Evolutionary conservation across 2,329 filamentous ascomycete genomes (phyloP).

Genomic region (Clonostachys solani): DNA sequence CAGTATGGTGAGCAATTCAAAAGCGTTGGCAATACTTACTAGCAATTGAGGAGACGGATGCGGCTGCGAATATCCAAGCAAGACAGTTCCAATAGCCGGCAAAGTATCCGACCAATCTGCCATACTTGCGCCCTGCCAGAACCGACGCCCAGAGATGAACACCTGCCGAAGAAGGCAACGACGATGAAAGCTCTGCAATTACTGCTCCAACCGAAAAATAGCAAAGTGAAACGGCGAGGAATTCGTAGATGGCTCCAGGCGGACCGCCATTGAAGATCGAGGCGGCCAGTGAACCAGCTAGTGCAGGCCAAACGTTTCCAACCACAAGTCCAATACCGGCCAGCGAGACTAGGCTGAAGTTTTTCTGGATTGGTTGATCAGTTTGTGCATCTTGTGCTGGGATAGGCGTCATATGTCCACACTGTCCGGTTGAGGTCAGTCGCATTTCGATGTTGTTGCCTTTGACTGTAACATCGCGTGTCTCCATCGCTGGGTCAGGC

Average conservation of each 20-base stretch:
- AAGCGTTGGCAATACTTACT: conserved; percentile 7
- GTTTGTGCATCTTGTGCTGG: too few species aligned
- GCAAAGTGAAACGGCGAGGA: conserved; percentile 40
- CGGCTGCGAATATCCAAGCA: conserved; percentile 31
- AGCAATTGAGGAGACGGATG: conserved; percentile 32
- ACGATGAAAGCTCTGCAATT: conserved; percentile 56
- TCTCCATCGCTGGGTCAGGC: too few species aligned
- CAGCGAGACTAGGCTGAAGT: conserved; percentile 33
- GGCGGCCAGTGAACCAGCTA: conserved; percentile 38
- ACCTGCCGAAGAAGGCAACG: conserved; percentile 56
- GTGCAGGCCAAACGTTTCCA: conserved; percentile 37
- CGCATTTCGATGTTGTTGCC: too few species aligned
- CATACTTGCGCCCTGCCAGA: conserved; percentile 45
- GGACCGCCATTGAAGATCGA: conserved; percentile 59
- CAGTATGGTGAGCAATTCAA: conserved; percentile 36
- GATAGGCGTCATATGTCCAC: too few species aligned
- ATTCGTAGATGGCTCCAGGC: conserved; percentile 59
- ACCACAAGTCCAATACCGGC: conserved; percentile 33
- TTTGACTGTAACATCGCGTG: too few species aligned
- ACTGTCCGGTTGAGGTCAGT: too few species aligned
- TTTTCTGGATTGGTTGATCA: conserved; percentile 1
- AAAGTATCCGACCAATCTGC: conserved; percentile 42
- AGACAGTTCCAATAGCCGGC: conserved; percentile 41
- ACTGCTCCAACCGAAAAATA: conserved; percentile 56
- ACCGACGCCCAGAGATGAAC: conserved; percentile 60